Evolutionary conservation across 768 basidiomycete species (phyloP), one percentile per base, ranked within the genome.

Genomic region (Lyophyllum decastes): DNA sequence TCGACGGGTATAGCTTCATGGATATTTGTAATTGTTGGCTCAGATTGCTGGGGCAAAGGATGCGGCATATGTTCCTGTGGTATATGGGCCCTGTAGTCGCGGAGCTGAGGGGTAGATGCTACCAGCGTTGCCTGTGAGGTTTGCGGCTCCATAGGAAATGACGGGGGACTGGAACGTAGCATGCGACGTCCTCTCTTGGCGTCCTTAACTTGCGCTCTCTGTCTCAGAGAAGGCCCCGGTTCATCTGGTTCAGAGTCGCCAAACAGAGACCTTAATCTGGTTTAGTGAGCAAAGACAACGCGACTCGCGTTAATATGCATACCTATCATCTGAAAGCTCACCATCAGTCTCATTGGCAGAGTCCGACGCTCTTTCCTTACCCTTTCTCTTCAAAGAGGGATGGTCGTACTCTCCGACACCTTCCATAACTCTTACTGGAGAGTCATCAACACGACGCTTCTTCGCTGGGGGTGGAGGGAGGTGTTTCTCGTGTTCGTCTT

Each of bases 111-210:
- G 49, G 46, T 35, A 30, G 57, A 30, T 44, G 33, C 60, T 40
- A 63, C 52, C 8, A 63, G 49, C 40, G 64, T 65, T 21, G 58
- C 58, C 33, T 63, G 61, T 33, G 64, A 63, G 19, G 59, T 56
- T 34, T 54, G 61, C 22, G 57, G 56, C 24, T 60, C 40, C 33
- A 7, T 19, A 19, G 34, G 24, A 48, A 52, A 40, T n/a, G 17
- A n/a, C 24, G 52, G 43, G 8, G 49, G 45, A 45, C 43, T 43
- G 27, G 35, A 27, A 41, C 9, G 43, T 19, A 34, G 22, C 30
- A 6, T 45, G 38, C 12, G 47, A 30, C 40, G 47, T 16, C 25
- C 16, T n/a, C 50, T 44, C 30, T 45, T 24, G 1, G 48, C 24
- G 17, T 1, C 21, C 10, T 22, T 30, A 10, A 30, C 47, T 19